These are phyloP conservation scores for Lepidium campestre DNA, from an alignment of 441 rosid species.

Conservation along the genomic window DNA sequence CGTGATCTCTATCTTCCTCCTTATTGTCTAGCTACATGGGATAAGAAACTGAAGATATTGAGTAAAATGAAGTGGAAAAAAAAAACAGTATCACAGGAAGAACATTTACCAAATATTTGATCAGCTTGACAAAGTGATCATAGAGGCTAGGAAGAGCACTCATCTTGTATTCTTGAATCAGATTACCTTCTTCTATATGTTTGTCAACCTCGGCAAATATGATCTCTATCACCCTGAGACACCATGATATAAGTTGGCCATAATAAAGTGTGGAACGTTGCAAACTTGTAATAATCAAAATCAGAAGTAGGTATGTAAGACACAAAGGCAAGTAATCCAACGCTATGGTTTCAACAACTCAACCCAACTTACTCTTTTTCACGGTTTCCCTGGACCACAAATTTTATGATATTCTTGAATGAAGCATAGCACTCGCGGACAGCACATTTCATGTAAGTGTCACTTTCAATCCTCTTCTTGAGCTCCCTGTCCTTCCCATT, in stretches of 20 bases:
- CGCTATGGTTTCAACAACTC: background rate
- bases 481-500: slow-evolving; percentile 89
- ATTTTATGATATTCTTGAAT: slow-evolving; percentile 65
- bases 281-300: slow-evolving; percentile 1
- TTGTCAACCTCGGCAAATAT: slow-evolving; percentile 69
- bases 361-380: slow-evolving; percentile 61
- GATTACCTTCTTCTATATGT: slow-evolving; percentile 35
- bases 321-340: slow-evolving; percentile 1
- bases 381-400: slow-evolving; percentile 68
- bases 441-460: slow-evolving; percentile 86
- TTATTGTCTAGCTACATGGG: slow-evolving; percentile 65
- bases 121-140: slow-evolving; percentile 81
- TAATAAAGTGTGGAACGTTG: background rate
- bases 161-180: slow-evolving; percentile 70
- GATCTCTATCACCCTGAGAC: slow-evolving; percentile 64
- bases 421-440: slow-evolving; percentile 97
- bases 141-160: slow-evolving; percentile 89
- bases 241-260: slow-evolving; percentile 1
- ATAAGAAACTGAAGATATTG: slow-evolving; percentile 7
- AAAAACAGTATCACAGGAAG: background rate
- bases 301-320: slow-evolving; percentile 10
- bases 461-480: slow-evolving; percentile 72
- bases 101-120: slow-evolving; percentile 69
- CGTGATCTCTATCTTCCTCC: slow-evolving; percentile 72
- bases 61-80: background rate